These are phyloP conservation scores for Patellifolia procumbens DNA, from an alignment of 179 eudicot genomes.

Conservation along the genomic window DNA sequence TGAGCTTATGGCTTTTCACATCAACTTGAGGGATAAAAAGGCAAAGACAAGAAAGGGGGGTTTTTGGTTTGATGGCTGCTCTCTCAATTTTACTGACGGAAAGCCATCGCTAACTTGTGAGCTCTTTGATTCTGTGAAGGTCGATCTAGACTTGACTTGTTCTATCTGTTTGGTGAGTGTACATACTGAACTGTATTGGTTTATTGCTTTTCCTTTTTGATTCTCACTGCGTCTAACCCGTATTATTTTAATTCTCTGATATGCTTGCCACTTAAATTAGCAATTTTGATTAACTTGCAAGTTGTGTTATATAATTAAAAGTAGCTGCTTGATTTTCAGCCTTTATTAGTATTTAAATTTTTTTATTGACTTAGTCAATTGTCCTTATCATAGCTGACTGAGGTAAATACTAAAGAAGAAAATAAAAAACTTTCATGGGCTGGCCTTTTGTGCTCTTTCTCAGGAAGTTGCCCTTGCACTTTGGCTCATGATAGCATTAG, in stretches of 20 bases:
- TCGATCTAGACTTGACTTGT: slow-evolving; percentile 84
- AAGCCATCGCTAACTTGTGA: slow-evolving; percentile 82
- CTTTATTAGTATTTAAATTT: not conserved
- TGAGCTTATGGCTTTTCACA: slow-evolving; percentile 93
- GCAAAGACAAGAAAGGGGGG: slow-evolving; percentile 34
- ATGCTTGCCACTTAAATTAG: slow-evolving; percentile 10
- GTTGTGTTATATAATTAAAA: slow-evolving; percentile 5
- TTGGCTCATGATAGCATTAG: not conserved
- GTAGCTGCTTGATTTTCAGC: not conserved
- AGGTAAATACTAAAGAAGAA: slow-evolving; percentile 20
- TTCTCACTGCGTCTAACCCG: not conserved
- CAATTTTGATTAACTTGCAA: not conserved
- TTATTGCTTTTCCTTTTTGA: not conserved
- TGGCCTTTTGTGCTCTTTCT: slow-evolving; percentile 1
- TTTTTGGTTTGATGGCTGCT: slow-evolving; percentile 62
- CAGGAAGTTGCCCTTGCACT: slow-evolving; percentile 5
- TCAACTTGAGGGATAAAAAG: slow-evolving; percentile 64
- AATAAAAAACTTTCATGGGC: not conserved
- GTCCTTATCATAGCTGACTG: not conserved
- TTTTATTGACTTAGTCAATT: slow-evolving; percentile 15
- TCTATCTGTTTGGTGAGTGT: slow-evolving; percentile 87
- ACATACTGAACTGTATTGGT: not conserved
- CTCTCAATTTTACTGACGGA: slow-evolving; percentile 58
- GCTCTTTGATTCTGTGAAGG: slow-evolving; percentile 83
- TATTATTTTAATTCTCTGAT: not conserved